A percentile compares a stretch with the other conserved stretches of the same genome.
Conservation (phyloP, 2,329 filamentous ascomycete species). For the Albophoma yamanashiensis region DNA sequence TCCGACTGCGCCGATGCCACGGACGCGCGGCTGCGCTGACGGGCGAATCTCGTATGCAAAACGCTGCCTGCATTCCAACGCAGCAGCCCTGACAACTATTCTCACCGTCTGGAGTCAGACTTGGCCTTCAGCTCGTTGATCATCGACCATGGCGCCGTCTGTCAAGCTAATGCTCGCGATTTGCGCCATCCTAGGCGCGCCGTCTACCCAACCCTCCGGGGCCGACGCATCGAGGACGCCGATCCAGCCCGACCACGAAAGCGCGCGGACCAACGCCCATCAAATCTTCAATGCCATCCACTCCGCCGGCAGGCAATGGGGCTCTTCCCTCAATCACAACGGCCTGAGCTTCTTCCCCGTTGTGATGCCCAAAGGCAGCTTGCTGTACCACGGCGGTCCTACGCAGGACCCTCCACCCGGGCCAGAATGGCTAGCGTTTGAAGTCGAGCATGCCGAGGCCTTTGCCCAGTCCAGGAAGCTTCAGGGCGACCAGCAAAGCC, state of each 20-base stretch:
- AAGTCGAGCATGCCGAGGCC: slow-evolving; percentile 59
- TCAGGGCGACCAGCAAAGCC: background rate
- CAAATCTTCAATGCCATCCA: slow-evolving; percentile 65
- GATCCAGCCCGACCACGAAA: slow-evolving; percentile 24
- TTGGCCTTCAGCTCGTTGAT: background rate
- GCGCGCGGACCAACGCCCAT: slow-evolving; percentile 41
- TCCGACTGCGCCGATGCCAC: background rate
- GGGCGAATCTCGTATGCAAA: background rate
- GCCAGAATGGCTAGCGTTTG: slow-evolving; percentile 66
- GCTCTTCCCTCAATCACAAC: slow-evolving; percentile 62
- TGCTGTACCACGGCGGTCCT: slow-evolving; percentile 56
- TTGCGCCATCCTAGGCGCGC: background rate
- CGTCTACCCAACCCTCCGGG: background rate
- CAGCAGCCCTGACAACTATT: background rate
- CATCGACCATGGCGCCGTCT: background rate
- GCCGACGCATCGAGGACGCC: background rate
- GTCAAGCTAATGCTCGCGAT: background rate
- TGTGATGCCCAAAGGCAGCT: slow-evolving; percentile 50
- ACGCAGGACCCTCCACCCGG: slow-evolving; percentile 33
- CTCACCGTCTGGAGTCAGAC: background rate
- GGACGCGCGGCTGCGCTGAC: background rate
- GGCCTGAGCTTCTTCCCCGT: slow-evolving; percentile 63
- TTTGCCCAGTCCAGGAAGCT: slow-evolving; percentile 37
- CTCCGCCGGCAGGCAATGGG: slow-evolving; percentile 64
- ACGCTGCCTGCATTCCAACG: background rate